phyloP scores from a whole-genome alignment of 805 yeast species.

The Komagataella mondaviorum region DNA sequence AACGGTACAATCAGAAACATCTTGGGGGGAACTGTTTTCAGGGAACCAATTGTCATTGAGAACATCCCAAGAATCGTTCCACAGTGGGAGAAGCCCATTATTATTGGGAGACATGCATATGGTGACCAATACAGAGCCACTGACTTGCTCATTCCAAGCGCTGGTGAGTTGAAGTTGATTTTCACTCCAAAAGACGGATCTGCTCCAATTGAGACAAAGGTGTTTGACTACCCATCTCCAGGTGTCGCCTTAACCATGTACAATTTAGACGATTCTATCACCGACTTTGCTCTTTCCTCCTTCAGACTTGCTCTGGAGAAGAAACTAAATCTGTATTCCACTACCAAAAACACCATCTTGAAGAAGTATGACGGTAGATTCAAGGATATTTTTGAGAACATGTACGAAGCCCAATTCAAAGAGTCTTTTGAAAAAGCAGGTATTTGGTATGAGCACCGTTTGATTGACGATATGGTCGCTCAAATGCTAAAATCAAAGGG shows the following conservation, averaged over 20 bases:
- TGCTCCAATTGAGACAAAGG: conserved; percentile 39
- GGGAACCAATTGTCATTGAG: conserved; percentile 85
- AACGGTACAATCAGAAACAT: conserved; percentile 95
- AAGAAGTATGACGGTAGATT: conserved; percentile 91
- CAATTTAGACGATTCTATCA: conserved; percentile 84
- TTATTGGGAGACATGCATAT: conserved; percentile 94
- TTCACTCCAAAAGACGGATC: conserved; percentile 63
- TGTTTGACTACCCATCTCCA: conserved; percentile 54
- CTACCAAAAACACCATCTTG: conserved; percentile 91
- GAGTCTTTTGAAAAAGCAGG: conserved; percentile 58
- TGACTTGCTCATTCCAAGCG: conserved; percentile 64
- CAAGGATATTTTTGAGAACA: conserved; percentile 80
- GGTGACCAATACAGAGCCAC: conserved; percentile 97
- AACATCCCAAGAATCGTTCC: conserved; percentile 80
- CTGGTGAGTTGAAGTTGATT: conserved; percentile 68
- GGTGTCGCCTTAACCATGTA: conserved; percentile 91
- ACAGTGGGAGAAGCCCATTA: conserved; percentile 90
- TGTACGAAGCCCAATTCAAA: conserved; percentile 63
- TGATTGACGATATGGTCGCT: conserved; percentile 98
- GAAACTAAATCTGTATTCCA: conserved; percentile 67
- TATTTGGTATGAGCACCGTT: conserved; percentile 95
- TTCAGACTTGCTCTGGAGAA: conserved; percentile 77
- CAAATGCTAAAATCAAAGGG: conserved; percentile 96
- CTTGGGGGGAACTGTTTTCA: conserved; percentile 91
- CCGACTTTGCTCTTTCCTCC: conserved; percentile 86